Conservation (phyloP, 2,329 filamentous ascomycete genomes). For the Fusarium metavorans region DNA sequence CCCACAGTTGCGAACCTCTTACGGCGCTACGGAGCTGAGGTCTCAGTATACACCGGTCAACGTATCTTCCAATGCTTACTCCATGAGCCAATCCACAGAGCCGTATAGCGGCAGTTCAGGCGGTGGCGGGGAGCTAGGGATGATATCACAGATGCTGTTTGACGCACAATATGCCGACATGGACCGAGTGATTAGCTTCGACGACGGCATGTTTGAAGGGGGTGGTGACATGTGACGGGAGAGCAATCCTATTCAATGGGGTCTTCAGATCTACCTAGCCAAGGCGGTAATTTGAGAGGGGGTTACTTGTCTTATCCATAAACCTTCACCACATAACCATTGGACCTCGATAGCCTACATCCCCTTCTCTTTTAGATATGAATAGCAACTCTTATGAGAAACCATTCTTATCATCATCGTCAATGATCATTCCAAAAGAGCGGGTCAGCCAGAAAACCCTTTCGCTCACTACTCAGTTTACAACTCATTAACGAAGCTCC, state of each 20-base stretch:
- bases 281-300: neutral
- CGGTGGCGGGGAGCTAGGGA: conserved; percentile 1
- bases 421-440: too few relatives aligned
- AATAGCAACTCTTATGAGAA: neutral
- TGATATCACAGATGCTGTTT: conserved; percentile 64
- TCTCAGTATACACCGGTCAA: neutral
- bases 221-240: neutral
- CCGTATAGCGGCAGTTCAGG: conserved; percentile 1
- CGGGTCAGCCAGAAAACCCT: neutral
- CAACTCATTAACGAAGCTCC: too few relatives aligned
- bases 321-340: too few relatives aligned
- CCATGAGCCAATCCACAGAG: neutral
- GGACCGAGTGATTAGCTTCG: conserved; percentile 55
- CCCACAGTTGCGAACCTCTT: neutral
- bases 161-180: conserved; percentile 66
- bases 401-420: too few relatives aligned
- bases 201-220: conserved; percentile 59
- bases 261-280: neutral
- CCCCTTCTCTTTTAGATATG: neutral
- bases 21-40: neutral
- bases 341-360: neutral
- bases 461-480: neutral
- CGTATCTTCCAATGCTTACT: neutral
- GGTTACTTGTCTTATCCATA: neutral
- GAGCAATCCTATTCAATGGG: neutral